Evolutionary conservation across 75 land plant species (phyloP).

Genomic region (Pinus taeda): DNA sequence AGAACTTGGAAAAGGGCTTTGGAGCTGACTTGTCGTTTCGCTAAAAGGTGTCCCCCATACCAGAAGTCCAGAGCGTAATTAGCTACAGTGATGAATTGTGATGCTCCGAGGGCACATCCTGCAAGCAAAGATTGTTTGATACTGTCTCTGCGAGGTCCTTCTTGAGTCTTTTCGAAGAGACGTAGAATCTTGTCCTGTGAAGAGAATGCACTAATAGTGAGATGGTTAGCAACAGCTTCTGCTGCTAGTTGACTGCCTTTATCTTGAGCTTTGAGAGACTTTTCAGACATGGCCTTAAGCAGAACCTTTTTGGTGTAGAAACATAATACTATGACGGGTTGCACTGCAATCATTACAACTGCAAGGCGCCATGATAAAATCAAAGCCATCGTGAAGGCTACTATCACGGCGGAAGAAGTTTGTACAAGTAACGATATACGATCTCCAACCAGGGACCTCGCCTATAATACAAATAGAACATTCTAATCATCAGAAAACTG

Average conservation of each 20-base stretch:
- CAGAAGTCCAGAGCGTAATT: conserved; percentile 71
- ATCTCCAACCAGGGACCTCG: conserved; percentile 71
- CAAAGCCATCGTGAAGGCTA: conserved; percentile 62
- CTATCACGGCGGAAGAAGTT: conserved; percentile 48
- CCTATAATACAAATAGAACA: conserved; percentile 14
- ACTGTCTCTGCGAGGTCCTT: conserved; percentile 35
- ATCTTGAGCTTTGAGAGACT: conserved; percentile 53
- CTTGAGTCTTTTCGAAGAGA: conserved; percentile 45
- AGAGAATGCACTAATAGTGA: conserved; percentile 75
- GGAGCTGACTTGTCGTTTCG: conserved; percentile 33
- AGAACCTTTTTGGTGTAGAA: conserved; percentile 55
- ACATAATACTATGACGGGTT: conserved; percentile 65
- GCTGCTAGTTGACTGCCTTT: conserved; percentile 70
- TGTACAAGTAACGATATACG: conserved; percentile 70
- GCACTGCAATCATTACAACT: conserved; percentile 70
- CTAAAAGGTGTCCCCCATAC: conserved; percentile 70
- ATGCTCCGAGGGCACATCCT: conserved; percentile 53
- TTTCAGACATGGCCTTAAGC: conserved; percentile 48
- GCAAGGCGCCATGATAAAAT: conserved; percentile 82
- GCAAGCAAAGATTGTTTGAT: conserved; percentile 57
- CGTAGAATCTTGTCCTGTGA: conserved; percentile 54
- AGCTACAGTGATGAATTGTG: conserved; percentile 41
- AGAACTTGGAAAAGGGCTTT: conserved; percentile 60
- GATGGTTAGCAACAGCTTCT: conserved; percentile 75
- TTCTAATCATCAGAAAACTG: too few relatives aligned